phyloP scores from a whole-genome alignment of 495 filamentous ascomycete genomes.

The Aspergillus leporis region DNA sequence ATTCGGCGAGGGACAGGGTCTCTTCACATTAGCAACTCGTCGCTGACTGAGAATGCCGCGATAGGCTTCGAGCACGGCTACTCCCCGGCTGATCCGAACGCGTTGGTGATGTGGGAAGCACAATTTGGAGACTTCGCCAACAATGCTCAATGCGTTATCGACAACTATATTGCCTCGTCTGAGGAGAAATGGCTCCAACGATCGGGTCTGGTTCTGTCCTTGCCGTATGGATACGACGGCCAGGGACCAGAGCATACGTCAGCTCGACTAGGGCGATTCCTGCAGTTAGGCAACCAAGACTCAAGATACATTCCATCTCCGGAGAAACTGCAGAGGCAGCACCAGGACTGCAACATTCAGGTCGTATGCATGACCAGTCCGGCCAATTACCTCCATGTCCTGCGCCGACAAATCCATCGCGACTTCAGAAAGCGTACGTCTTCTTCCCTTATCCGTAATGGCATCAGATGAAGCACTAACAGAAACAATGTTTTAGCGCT shows the following conservation, averaged over 20 bases:
- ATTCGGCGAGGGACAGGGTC: conserved; percentile 83
- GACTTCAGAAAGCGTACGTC: no score
- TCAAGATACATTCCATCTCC: conserved; percentile 74
- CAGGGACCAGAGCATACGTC: conserved; percentile 92
- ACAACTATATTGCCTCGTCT: conserved; percentile 87
- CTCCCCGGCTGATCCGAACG: conserved; percentile 93
- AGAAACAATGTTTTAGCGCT: conserved; percentile 62
- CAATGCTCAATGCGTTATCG: conserved; percentile 92
- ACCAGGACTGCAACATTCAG: conserved; percentile 95
- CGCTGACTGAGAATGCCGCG: conserved; percentile 89
- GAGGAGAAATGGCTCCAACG: conserved; percentile 91
- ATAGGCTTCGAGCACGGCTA: conserved; percentile 99
- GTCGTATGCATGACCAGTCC: conserved; percentile 83
- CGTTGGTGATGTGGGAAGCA: conserved; percentile 97
- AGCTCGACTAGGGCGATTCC: conserved; percentile 82
- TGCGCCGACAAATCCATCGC: conserved; percentile 86
- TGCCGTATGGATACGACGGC: conserved; percentile 88
- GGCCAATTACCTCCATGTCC: conserved; percentile 82
- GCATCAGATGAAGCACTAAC: no score
- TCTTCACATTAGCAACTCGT: conserved; percentile 96
- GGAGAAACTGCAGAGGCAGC: conserved; percentile 81
- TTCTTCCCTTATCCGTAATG: no score
- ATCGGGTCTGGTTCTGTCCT: conserved; percentile 78
- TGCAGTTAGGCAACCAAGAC: conserved; percentile 89
- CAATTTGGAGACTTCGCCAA: conserved; percentile 99